Evolutionary conservation across 2,329 filamentous ascomycete genomes (phyloP), one percentile per base, ranked within the genome.

Genomic region (Fusarium sp.): DNA sequence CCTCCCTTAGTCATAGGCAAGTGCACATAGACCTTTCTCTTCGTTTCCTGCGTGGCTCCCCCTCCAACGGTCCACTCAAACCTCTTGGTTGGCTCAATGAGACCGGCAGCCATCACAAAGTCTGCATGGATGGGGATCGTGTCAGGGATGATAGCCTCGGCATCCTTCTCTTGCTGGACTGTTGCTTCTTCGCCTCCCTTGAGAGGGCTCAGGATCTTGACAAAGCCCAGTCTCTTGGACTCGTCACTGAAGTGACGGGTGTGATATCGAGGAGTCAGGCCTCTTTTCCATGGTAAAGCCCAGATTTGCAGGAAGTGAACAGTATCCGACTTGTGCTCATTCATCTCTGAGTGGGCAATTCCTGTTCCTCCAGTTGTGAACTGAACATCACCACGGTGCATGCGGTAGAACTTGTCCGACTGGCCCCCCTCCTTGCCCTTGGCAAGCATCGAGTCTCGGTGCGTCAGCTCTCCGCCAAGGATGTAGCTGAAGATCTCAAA

Each of bases 401-500:
- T 91, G 36, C 89, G 85, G 76, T 85, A 93, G 77, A 92, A 93
- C 72, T 89, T 84, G 77, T 92, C 89, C 44, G 87, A 86, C 68
- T 84, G 81, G 15, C 78, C 85, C 23, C 86, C 88, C 76, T 92
- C 90, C 18, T 84, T 81, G 47, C 89, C 89, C 81, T 91, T 93
- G 79, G 89, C 88, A 73, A 93, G 88, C 91, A 97, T 95, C 65
- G 89, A 92, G 82, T 97, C 94, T 50, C 94, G 91, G 83, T 97
- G 94, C 50, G 94, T 95, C 68, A 97, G 88, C 81, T 95, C 93
- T 69, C 94, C 94, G 48, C 86, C 89, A n/a, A 97, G 85, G 75
- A 97, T 91, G 82, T 97, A 96, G 77, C 88, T 91, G 86, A 95
- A 97, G 82, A 97, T 97, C 80, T 97, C 92, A 79, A 94, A 95